Base-by-base conservation (phyloP, 2,329 filamentous ascomycete species). In the Diaporthe nobilis region DNA sequence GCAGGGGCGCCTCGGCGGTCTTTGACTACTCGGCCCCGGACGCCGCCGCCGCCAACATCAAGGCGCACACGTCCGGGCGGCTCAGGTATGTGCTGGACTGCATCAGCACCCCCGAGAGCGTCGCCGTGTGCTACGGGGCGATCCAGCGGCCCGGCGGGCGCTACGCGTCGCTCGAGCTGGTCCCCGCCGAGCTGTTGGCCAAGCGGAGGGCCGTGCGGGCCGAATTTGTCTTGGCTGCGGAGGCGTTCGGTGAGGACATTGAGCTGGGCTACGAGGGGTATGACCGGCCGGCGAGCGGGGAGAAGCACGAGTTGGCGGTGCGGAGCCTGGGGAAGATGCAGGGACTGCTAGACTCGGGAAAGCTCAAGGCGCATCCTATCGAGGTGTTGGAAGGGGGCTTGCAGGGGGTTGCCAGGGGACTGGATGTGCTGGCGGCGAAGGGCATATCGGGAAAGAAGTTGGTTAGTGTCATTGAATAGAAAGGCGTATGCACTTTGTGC, bases 1-100 rank as follows among this genome's bases (percentile, higher is more conserved):
- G 79, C 4, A 82, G 88, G 15, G 89, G 89, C 28, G 88, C 88
- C 1, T 84, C 85, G 74, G 82, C 82, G 60, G 84, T 84, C 15
- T 89, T 89, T 78, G 86, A 90, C 81, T 90, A 91, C 83, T 84
- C 84, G 25, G 84, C 85, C 25, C 82, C 85, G 0, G 84, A 85
- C 28, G 84, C 83, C 42, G 84, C 22, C 4, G 47, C 22, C 47
- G 47, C 17, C 49, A 85, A 88, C 75, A 90, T 91, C 81, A 84
- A 85, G 49, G 81, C 83, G 49, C 83, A 83, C 72, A 88, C 87
- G 15, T 81, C 85, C 8, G 84, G 87, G 81, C 81, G 80, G 51
- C 81, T 90, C 4, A 80, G 80, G n/a, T 81, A 86, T 34, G 87
- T 82, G 8, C 85, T 89, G 49, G 89, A 91, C 80, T 88, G 85